Conservation (phyloP, 306 rosid genomes). For the Calophaca sinica region DNA sequence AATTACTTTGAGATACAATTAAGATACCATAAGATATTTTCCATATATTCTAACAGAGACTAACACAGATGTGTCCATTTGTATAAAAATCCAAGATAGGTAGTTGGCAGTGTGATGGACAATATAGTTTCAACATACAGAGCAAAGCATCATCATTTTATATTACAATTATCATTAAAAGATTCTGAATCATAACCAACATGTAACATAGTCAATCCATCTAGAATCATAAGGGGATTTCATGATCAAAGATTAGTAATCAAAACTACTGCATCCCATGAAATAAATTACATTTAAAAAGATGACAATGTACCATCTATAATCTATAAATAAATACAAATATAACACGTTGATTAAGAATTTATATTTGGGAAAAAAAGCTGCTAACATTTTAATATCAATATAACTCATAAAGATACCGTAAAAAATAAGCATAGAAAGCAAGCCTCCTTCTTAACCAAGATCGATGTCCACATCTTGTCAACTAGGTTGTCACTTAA, state of each 20-base stretch:
- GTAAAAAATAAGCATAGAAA: background rate
- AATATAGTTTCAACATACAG: background rate
- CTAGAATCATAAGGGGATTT: conserved; percentile 16
- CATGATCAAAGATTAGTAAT: background rate
- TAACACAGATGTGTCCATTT: background rate
- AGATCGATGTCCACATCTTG: conserved; percentile 4
- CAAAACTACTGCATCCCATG: background rate
- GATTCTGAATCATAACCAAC: background rate
- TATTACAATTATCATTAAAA: background rate
- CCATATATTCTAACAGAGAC: background rate
- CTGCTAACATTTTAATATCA: background rate
- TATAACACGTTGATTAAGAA: background rate
- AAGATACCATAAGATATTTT: too few relatives aligned
- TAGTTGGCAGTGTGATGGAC: background rate
- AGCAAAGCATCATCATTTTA: conserved; percentile 1
- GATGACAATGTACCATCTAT: background rate
- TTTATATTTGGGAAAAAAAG: background rate
- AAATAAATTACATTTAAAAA: conserved; percentile 1
- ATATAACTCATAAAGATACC: background rate
- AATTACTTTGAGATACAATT: too few relatives aligned
- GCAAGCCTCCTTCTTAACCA: background rate
- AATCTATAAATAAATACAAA: background rate
- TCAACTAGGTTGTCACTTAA: conserved; percentile 6
- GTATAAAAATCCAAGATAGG: conserved; percentile 5
- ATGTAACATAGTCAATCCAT: conserved; percentile 9